Conservation (phyloP, 179 eudicot species). For the Nepenthes alata region DNA sequence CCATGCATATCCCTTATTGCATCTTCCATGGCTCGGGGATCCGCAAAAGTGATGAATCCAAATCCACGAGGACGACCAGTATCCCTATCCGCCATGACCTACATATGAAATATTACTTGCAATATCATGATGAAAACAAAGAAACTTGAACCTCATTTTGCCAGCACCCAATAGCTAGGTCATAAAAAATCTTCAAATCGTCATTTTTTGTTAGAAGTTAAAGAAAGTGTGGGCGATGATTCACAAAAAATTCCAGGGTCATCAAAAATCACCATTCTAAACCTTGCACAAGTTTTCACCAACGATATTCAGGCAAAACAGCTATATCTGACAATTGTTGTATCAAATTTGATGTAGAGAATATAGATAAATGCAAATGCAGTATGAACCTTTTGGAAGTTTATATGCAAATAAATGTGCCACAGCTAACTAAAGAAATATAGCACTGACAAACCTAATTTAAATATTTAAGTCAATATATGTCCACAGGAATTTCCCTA, state of each 20-base stretch:
- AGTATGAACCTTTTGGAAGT: too few relatives aligned
- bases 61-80: constrained; percentile 50
- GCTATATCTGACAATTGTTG: too few relatives aligned
- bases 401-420: too few relatives aligned
- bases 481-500: too few relatives aligned
- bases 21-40: constrained; percentile 35
- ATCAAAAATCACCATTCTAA: neutral
- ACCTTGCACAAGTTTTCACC: neutral
- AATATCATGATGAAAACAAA: neutral
- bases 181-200: neutral
- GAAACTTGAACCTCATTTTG: neutral
- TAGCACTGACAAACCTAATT: too few relatives aligned
- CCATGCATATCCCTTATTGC: constrained; percentile 45
- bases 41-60: constrained; percentile 41
- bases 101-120: constrained; percentile 3
- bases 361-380: too few relatives aligned
- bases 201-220: neutral
- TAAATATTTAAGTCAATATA: too few relatives aligned
- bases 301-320: too few relatives aligned
- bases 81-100: constrained; percentile 43
- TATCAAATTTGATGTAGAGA: too few relatives aligned
- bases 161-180: neutral
- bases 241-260: neutral
- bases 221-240: neutral
- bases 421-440: too few relatives aligned